phyloP scores from a whole-genome alignment of 768 basidiomycete species.

The Piloderma croceum region DNA sequence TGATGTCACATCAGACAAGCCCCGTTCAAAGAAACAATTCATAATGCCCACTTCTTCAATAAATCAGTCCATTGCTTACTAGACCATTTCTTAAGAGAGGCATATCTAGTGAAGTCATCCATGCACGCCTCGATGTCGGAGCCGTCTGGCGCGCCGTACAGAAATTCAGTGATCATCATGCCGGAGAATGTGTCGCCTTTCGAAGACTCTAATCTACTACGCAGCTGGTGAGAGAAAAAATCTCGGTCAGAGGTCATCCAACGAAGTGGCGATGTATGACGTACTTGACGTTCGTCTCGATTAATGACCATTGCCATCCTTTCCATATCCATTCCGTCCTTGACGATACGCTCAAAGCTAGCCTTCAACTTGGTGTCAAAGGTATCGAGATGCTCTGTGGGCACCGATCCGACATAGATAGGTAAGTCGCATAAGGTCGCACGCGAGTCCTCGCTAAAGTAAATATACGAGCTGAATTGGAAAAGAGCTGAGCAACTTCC shows the following conservation, averaged over 20 bases:
- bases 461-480: constrained; percentile 67
- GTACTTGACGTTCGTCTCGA: constrained; percentile 82
- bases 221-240: constrained; percentile 46
- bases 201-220: constrained; percentile 76
- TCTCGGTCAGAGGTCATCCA: neutral
- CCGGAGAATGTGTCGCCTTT: constrained; percentile 77
- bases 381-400: constrained; percentile 67
- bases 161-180: constrained; percentile 73
- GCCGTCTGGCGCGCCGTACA: constrained; percentile 82
- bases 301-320: constrained; percentile 84
- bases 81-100: constrained; percentile 63
- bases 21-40: neutral
- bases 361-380: constrained; percentile 65
- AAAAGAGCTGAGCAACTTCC: constrained; percentile 3
- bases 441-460: constrained; percentile 72
- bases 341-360: constrained; percentile 63
- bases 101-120: constrained; percentile 74
- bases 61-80: constrained; percentile 72
- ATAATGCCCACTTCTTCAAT: constrained; percentile 54
- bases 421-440: constrained; percentile 69
- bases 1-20: constrained; percentile 2
- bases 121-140: constrained; percentile 67
- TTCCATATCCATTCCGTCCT: constrained; percentile 82
- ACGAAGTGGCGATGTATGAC: constrained; percentile 6
- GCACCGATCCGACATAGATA: constrained; percentile 79